phyloP scores from a whole-genome alignment of 164 flowering plant species.

The Aristolochia contorta region DNA sequence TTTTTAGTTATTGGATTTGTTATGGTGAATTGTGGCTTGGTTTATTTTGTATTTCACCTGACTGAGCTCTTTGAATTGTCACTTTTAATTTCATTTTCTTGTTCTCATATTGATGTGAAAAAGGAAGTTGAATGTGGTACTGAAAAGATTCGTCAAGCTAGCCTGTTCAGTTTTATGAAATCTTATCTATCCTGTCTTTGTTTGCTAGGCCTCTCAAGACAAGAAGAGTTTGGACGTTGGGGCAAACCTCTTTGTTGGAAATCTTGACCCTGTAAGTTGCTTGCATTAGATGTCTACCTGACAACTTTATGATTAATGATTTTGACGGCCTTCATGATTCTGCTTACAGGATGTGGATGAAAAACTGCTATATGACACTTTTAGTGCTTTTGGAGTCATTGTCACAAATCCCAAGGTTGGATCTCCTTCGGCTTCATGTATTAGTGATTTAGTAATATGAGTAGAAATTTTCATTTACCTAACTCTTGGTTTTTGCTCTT shows the following conservation, averaged over 20 bases:
- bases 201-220: conserved; percentile 89
- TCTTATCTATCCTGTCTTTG: background rate
- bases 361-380: conserved; percentile 90
- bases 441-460: too few species aligned
- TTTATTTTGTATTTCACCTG: too few species aligned
- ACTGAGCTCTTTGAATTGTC: too few species aligned
- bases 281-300: background rate
- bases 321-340: background rate
- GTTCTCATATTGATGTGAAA: too few species aligned
- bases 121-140: too few species aligned
- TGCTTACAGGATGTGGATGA: conserved; percentile 93
- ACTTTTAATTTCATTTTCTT: too few species aligned
- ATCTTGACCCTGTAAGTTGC: conserved; percentile 54
- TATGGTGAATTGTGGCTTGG: too few species aligned
- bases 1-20: too few species aligned
- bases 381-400: conserved; percentile 77
- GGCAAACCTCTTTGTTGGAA: conserved; percentile 96
- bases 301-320: background rate
- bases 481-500: background rate
- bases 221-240: conserved; percentile 99
- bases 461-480: too few species aligned
- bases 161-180: too few species aligned
- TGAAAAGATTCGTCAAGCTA: too few species aligned
- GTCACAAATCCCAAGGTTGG: conserved; percentile 92
- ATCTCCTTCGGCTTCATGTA: background rate